Percentiles rank a stretch among this genome's conserved stretches.
phyloP scores from a whole-genome alignment of 495 filamentous ascomycete species.

The Parmelia sp. region DNA sequence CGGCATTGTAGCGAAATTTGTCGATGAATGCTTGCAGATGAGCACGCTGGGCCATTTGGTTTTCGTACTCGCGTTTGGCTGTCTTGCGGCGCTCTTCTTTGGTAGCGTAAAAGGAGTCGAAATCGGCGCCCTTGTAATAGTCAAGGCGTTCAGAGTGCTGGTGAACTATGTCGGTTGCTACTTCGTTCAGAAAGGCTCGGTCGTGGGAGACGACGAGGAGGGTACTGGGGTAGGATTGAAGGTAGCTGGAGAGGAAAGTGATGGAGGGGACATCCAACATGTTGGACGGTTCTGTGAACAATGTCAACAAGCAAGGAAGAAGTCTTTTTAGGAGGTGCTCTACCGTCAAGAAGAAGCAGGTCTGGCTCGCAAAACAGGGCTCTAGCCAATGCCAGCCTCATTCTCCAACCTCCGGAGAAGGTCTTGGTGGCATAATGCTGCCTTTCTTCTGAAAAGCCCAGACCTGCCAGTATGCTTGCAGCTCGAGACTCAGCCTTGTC shows the following conservation, averaged over 20 bases:
- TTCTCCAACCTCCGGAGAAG: conserved; percentile 99
- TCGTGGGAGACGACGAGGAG: conserved; percentile 98
- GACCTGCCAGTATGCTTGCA: conserved; percentile 90
- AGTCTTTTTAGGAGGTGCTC: not conserved
- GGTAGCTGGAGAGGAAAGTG: conserved; percentile 94
- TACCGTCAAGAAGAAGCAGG: conserved; percentile 82
- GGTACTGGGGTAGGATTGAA: conserved; percentile 89
- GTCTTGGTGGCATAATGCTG: conserved; percentile 93
- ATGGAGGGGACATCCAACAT: conserved; percentile 99
- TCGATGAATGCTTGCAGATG: conserved; percentile 97
- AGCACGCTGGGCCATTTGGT: conserved; percentile 87
- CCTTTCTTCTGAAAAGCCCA: conserved; percentile 90
- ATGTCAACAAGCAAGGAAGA: conserved; percentile 26
- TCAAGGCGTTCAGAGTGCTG: conserved; percentile 95
- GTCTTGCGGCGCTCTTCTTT: conserved; percentile 96
- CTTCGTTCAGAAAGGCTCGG: conserved; percentile 96
- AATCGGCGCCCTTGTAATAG: conserved; percentile 98
- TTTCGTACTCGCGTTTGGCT: conserved; percentile 96
- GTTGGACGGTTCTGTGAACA: conserved; percentile 85
- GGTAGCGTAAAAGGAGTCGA: conserved; percentile 93
- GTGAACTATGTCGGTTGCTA: conserved; percentile 99
- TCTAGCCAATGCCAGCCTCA: conserved; percentile 90
- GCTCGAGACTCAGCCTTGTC: conserved; percentile 95
- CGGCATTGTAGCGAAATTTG: conserved; percentile 99
- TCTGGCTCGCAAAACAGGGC: conserved; percentile 98